These are phyloP conservation scores for Schizophyllum commune DNA, from an alignment of 1,284 basidiomycete genomes.

Conservation along the genomic window DNA sequence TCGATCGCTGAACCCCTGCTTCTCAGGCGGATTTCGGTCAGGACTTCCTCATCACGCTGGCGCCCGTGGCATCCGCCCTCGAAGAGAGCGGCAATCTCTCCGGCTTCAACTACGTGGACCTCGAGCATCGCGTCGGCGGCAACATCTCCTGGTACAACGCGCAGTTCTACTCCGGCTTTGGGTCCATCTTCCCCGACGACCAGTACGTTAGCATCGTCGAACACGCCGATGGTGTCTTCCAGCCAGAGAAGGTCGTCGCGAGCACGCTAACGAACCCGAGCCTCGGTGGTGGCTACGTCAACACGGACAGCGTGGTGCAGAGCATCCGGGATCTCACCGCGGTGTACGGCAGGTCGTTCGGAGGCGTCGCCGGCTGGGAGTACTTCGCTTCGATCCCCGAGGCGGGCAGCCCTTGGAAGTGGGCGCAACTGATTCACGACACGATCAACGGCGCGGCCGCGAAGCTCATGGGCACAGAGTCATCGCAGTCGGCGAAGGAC, in stretches of 20 bases:
- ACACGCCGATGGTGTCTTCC: conserved; percentile 9
- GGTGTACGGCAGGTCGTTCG: conserved; percentile 13
- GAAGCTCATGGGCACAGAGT: neutral
- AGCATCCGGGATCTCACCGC: conserved; percentile 8
- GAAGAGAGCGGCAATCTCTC: conserved; percentile 14
- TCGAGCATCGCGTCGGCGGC: conserved; percentile 10
- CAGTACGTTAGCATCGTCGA: conserved; percentile 15
- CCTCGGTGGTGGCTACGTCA: conserved; percentile 12
- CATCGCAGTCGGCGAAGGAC: neutral
- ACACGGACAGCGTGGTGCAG: conserved; percentile 7
- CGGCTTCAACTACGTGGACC: conserved; percentile 16
- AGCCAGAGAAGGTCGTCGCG: conserved; percentile 14
- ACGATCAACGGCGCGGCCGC: conserved; percentile 1
- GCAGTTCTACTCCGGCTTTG: conserved; percentile 19
- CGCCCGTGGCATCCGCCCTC: conserved; percentile 15
- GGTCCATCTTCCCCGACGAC: conserved; percentile 13
- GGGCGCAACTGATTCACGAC: conserved; percentile 6
- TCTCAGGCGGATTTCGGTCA: conserved; percentile 2
- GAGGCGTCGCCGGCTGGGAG: conserved; percentile 18
- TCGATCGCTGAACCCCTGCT: neutral
- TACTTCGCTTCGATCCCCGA: conserved; percentile 12
- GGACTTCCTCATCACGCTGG: conserved; percentile 17
- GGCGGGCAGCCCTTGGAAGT: conserved; percentile 5
- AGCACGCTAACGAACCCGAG: conserved; percentile 14
- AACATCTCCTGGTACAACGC: conserved; percentile 17